Percentiles rank a stretch among this genome's conserved stretches.
These are phyloP conservation scores for Pseudogymnoascus sp. DNA, from an alignment of 2,329 filamentous ascomycete genomes.

Conservation along the genomic window DNA sequence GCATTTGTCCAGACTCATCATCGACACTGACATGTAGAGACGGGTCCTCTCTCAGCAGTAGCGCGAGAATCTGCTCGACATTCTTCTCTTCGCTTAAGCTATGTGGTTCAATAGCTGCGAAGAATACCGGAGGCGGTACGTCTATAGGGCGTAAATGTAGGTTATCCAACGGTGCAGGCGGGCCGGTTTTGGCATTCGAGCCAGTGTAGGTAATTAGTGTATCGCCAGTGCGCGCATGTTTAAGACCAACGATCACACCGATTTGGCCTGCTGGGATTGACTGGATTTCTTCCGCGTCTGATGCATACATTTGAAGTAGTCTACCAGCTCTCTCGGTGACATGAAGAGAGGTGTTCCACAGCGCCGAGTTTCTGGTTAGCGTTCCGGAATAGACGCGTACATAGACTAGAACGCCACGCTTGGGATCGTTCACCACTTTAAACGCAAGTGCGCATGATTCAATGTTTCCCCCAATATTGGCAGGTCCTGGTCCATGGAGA, in stretches of 20 bases:
- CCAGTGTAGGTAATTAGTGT: constrained; percentile 72
- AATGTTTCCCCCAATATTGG: constrained; percentile 36
- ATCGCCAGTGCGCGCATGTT: constrained; percentile 86
- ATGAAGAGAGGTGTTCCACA: constrained; percentile 83
- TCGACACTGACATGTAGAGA: constrained; percentile 79
- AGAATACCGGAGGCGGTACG: constrained; percentile 90
- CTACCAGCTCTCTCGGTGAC: constrained; percentile 72
- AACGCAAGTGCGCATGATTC: constrained; percentile 66
- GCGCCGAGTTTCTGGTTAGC: constrained; percentile 61
- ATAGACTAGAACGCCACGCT: constrained; percentile 81
- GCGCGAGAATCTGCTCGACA: constrained; percentile 65
- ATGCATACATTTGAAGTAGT: constrained; percentile 82
- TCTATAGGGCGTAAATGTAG: constrained; percentile 81
- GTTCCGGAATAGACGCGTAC: constrained; percentile 85
- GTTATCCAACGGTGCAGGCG: constrained; percentile 60
- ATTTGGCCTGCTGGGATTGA: constrained; percentile 82
- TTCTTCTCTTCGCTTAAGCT: constrained; percentile 72
- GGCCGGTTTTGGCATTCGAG: constrained; percentile 50
- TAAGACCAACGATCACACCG: constrained; percentile 83
- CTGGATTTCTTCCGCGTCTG: constrained; percentile 75
- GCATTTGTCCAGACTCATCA: constrained; percentile 85
- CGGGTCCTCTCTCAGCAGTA: constrained; percentile 84
- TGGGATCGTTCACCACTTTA: constrained; percentile 86
- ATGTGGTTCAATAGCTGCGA: constrained; percentile 82
- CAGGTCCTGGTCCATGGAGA: constrained; percentile 20